These are phyloP conservation scores for Pelargonium nanum DNA, from an alignment of 345 rosid genomes.

Conservation along the genomic window DNA sequence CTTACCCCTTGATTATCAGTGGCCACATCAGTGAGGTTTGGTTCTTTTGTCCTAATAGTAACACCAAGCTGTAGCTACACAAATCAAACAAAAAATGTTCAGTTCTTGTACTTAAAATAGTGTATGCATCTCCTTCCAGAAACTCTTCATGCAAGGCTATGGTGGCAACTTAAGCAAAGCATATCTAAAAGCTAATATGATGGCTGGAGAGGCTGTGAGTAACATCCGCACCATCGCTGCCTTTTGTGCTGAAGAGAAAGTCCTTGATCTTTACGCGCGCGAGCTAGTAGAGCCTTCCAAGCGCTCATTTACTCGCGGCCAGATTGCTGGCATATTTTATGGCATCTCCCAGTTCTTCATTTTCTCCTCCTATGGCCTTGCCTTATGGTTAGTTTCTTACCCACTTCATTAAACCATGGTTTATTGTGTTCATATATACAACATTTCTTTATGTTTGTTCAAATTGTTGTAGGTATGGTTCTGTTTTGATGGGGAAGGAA, in stretches of 20 bases:
- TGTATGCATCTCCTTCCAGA: slow-evolving; percentile 57
- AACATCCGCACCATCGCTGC: slow-evolving; percentile 92
- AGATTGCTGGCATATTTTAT: slow-evolving; percentile 78
- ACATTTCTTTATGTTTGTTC: neutral
- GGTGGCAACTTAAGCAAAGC: slow-evolving; percentile 95
- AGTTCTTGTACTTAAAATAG: too few relatives aligned
- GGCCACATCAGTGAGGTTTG: slow-evolving; percentile 96
- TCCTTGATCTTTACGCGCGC: slow-evolving; percentile 58
- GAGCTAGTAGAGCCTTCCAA: slow-evolving; percentile 80
- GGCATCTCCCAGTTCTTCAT: slow-evolving; percentile 96
- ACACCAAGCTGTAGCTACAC: too few relatives aligned
- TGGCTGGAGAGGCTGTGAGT: slow-evolving; percentile 91
- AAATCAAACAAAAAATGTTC: too few relatives aligned
- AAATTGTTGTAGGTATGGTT: slow-evolving; percentile 58
- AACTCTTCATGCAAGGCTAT: slow-evolving; percentile 91
- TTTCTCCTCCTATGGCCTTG: slow-evolving; percentile 92
- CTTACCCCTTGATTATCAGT: slow-evolving; percentile 77
- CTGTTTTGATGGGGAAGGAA: slow-evolving; percentile 79
- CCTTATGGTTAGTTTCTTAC: slow-evolving; percentile 63
- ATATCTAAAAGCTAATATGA: slow-evolving; percentile 90
- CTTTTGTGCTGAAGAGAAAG: slow-evolving; percentile 81
- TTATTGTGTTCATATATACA: too few relatives aligned
- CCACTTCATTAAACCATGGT: too few relatives aligned
- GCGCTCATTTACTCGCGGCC: slow-evolving; percentile 73
- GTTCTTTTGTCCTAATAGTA: neutral